phyloP scores from a whole-genome alignment of 768 basidiomycete species.

The Auricularia sp. region DNA sequence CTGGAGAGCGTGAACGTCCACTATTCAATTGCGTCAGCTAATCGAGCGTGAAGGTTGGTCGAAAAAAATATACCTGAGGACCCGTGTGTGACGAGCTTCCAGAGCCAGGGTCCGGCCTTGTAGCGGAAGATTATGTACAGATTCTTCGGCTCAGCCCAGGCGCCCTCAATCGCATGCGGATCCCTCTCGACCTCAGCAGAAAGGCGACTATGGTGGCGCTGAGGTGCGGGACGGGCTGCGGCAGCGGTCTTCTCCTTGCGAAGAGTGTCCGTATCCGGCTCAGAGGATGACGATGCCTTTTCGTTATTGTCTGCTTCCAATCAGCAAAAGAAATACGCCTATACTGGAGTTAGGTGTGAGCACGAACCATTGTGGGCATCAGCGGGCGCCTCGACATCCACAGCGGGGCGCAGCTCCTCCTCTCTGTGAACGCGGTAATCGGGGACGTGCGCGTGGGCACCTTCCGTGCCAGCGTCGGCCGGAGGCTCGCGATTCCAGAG shows the following conservation, averaged over 20 bases:
- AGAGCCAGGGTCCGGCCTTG: slow-evolving; percentile 9
- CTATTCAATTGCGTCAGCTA: slow-evolving; percentile 5
- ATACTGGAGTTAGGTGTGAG: neutral
- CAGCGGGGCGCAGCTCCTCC: neutral
- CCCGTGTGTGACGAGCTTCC: slow-evolving; percentile 9
- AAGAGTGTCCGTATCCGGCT: neutral
- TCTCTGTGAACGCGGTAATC: slow-evolving; percentile 18
- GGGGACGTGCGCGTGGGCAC: slow-evolving; percentile 13
- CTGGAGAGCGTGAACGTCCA: slow-evolving; percentile 20
- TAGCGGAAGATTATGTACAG: slow-evolving; percentile 24
- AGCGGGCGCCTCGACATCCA: neutral
- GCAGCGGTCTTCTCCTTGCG: neutral
- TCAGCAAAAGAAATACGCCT: neutral
- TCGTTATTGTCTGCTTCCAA: no score
- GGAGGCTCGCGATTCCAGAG: slow-evolving; percentile 27
- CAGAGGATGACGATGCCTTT: no score
- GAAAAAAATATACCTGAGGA: neutral
- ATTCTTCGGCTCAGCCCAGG: slow-evolving; percentile 25
- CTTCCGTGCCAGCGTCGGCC: slow-evolving; percentile 16
- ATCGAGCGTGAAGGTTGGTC: no score
- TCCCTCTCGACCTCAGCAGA: neutral
- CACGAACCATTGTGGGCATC: neutral
- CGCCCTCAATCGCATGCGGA: slow-evolving; percentile 17
- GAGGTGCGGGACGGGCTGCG: neutral
- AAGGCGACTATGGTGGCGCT: neutral